Percentiles rank a stretch among this genome's conserved stretches.
Conservation (phyloP, 2,329 filamentous ascomycete species). For the Tolypocladium ovalisporum region DNA sequence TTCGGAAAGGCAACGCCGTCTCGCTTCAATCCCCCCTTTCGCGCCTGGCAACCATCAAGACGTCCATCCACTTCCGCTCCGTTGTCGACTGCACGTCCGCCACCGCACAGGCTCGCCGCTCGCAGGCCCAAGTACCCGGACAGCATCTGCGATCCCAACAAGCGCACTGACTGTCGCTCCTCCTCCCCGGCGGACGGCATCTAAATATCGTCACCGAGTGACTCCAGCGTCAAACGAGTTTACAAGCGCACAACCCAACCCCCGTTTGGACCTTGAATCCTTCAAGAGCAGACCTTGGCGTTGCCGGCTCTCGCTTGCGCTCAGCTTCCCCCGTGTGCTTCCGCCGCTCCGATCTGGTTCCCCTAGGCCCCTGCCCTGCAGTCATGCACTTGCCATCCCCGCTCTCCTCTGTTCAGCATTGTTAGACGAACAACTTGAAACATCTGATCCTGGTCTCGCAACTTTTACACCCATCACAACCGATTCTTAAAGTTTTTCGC, state of each 20-base stretch:
- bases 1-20: not conserved
- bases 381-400: conserved; percentile 6
- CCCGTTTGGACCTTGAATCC: not conserved
- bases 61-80: not conserved
- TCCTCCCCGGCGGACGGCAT: not conserved
- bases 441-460: conserved; percentile 2
- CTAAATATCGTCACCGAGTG: not conserved
- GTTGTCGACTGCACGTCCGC: not conserved
- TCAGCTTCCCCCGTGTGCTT: not conserved
- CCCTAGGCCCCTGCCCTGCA: not conserved
- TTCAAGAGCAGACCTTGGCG: not conserved
- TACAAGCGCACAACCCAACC: not conserved
- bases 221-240: not conserved
- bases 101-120: not conserved
- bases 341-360: not conserved
- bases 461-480: conserved; percentile 1
- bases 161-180: not conserved
- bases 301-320: not conserved
- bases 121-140: not conserved
- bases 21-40: not conserved
- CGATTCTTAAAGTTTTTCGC: conserved; percentile 1
- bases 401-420: conserved; percentile 6
- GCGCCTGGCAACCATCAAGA: not conserved
- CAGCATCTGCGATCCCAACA: not conserved
- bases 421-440: conserved; percentile 9